Percentiles rank a stretch among this genome's conserved stretches.
Conservation (phyloP, 306 rosid genomes). For the Corylus heterophylla region DNA sequence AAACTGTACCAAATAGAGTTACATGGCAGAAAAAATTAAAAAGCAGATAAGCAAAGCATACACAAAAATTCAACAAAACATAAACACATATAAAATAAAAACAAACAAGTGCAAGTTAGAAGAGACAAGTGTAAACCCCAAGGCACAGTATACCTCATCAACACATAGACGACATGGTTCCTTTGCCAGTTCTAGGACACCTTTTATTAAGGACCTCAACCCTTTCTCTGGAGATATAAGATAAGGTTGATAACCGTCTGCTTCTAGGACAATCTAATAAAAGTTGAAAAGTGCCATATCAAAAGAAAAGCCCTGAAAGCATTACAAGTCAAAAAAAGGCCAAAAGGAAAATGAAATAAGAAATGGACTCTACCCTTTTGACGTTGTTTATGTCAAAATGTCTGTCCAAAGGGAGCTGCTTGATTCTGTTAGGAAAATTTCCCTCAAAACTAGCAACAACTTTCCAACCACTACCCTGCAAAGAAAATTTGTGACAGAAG, state of each 20-base stretch:
- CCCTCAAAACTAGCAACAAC: slow-evolving; percentile 97
- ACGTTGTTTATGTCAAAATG: slow-evolving; percentile 96
- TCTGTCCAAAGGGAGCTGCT: slow-evolving; percentile 89
- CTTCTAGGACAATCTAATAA: slow-evolving; percentile 90
- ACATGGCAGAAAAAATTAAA: no score
- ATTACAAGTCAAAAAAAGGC: no score
- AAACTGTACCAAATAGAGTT: no score
- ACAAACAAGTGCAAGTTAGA: background rate
- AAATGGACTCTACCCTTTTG: slow-evolving; percentile 60
- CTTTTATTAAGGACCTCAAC: slow-evolving; percentile 90
- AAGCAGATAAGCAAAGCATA: no score
- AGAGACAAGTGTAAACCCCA: no score
- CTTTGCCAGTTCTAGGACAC: slow-evolving; percentile 95
- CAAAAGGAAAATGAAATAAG: no score
- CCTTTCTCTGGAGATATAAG: slow-evolving; percentile 99
- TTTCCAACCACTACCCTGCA: slow-evolving; percentile 99
- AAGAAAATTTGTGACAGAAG: slow-evolving; percentile 3
- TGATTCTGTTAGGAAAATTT: slow-evolving; percentile 88
- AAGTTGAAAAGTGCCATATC: slow-evolving; percentile 7
- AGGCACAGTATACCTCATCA: slow-evolving; percentile 70
- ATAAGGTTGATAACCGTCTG: slow-evolving; percentile 99
- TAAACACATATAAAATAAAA: background rate
- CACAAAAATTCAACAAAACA: no score
- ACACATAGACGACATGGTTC: slow-evolving; percentile 97
- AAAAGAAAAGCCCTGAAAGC: background rate